Base-by-base conservation (phyloP, 73 alveolate genomes). In the Blepharisma japonicum region DNA sequence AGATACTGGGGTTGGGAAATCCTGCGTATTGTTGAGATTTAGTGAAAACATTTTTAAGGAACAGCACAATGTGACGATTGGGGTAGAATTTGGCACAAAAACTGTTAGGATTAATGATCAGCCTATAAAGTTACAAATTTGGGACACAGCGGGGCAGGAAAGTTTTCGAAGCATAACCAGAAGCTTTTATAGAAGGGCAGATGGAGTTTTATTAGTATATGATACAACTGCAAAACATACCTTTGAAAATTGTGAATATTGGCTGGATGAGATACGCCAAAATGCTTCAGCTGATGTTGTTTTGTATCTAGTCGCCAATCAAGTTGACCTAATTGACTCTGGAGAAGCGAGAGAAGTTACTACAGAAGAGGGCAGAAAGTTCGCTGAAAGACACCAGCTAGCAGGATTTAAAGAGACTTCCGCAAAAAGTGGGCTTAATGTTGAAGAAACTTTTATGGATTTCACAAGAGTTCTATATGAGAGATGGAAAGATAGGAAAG, bases 131-230 rank as follows among this genome's bases (percentile, higher is more conserved):
- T 38, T 81, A 25, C 51, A 81, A 48, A 81, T 81, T 27, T 81
- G 87, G 87, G 87, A 81, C 49, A 81, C 83, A 8, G 90, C 90
- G 6, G 90, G 90, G 20, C 56, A 83, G 56, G 90, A 83, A 61
- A 56, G 82, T 6, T 83, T 83, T 67, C 71, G 78, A 83, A 71
- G 85, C 20, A 83, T 83, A 8, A 83, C 90, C 55, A 79, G 90
- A 76, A 76, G 85, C 6, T 83, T 76, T 61, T 83, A 83, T 61
- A 56, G 86, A 66, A 81, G 90, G 6, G 85, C 67, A 14, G 67
- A 53, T 53, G 67, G 67, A 0, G 67, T 53, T 20, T 20, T 53
- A 14, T 53, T 85, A 71, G 90, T 85, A 46, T 85, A 85, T 85
- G 92, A 85, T 79, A 81, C 78, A 39, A 81, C 90, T 11, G 81